Base-by-base conservation (phyloP, 164 flowering plant genomes). In the Kingdonia uniflora region DNA sequence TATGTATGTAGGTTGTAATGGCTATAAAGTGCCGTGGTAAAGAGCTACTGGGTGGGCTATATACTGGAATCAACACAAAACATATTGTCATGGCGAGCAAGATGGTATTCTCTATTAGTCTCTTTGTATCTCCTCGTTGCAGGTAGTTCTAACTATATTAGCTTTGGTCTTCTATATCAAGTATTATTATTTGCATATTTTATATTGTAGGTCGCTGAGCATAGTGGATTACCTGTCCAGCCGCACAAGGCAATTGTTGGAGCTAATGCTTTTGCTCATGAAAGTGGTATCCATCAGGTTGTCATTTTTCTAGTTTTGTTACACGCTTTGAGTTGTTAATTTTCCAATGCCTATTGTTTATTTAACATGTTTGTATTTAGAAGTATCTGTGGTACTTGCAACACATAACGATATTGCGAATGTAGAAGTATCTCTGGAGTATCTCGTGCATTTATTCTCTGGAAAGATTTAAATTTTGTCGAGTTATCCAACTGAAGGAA, bases 241-340 rank as follows among this genome's bases (percentile, higher is more conserved):
- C 98, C 98, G 8, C 95, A 92, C 74, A 92, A 92, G 75, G 95
- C 98, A 38, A 87, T 92, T 70, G 95, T 88, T 65, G 98, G 98
- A 56, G 94, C 87, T 49, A 91, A 87, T 78, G 98, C 98, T 43
- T 92, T 92, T 76, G 90, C 98, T 59, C 98, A 92, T 78, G 96
- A 85, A 78, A 88, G 96, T 78, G 98, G 98, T 20, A 85, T 92
- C 64, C 96, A 87, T 62, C 98, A 92, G 98, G 98, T 82, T 24
- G 47, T 25, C 12, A 22, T n/a, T 40, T 17, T 38, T 38, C 8
- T 29, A 21, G 1, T 16, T 41, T 16, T 50, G 1, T 22, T 19
- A 41, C 39, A 19, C 37, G 0, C 35, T 3, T 29, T 8, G 4
- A 29, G 8, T 29, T 3, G 35, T 29, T 29, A 23, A 11, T 35